A percentile compares a stretch with the other conserved stretches of the same genome.
phyloP scores from a whole-genome alignment of 352 stramenopile species.

The Globisporangium cylindrosporum region DNA sequence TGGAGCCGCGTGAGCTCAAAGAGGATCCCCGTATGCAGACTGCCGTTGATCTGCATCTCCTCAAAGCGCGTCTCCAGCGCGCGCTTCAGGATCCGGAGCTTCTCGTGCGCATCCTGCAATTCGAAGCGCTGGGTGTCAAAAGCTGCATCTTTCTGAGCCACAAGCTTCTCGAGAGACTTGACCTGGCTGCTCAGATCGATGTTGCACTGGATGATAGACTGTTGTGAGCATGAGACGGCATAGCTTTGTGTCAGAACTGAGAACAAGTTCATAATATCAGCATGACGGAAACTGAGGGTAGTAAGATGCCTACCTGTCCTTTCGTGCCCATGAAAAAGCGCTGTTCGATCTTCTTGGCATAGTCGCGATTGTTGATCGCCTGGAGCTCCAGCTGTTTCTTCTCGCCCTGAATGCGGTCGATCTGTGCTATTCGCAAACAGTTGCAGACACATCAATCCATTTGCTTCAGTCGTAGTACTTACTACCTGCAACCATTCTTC shows the following conservation, averaged over 20 bases:
- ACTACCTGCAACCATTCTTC: background rate
- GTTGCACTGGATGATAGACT: constrained; percentile 61
- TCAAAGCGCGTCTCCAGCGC: constrained; percentile 72
- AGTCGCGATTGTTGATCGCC: constrained; percentile 79
- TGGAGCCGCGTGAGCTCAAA: constrained; percentile 76
- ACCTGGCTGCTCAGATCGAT: constrained; percentile 47
- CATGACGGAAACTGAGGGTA: background rate
- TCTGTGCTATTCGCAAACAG: constrained; percentile 25
- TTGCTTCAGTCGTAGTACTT: background rate
- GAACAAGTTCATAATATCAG: background rate
- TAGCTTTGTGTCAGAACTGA: background rate
- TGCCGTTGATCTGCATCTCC: constrained; percentile 61
- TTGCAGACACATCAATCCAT: background rate
- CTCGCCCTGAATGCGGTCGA: constrained; percentile 72
- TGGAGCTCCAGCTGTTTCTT: constrained; percentile 78
- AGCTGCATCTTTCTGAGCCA: constrained; percentile 24
- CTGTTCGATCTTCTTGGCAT: constrained; percentile 84
- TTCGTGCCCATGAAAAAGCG: constrained; percentile 79
- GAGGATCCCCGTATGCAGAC: constrained; percentile 67
- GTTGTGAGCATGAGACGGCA: background rate
- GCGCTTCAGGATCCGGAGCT: constrained; percentile 66
- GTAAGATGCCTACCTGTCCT: constrained; percentile 26
- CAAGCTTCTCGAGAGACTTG: constrained; percentile 35
- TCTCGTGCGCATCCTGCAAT: constrained; percentile 40
- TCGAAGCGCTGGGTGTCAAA: constrained; percentile 27